A percentile compares a stretch with the other conserved stretches of the same genome.
Conservation (phyloP, 2,329 filamentous ascomycete species). For the Xylaria sp. region DNA sequence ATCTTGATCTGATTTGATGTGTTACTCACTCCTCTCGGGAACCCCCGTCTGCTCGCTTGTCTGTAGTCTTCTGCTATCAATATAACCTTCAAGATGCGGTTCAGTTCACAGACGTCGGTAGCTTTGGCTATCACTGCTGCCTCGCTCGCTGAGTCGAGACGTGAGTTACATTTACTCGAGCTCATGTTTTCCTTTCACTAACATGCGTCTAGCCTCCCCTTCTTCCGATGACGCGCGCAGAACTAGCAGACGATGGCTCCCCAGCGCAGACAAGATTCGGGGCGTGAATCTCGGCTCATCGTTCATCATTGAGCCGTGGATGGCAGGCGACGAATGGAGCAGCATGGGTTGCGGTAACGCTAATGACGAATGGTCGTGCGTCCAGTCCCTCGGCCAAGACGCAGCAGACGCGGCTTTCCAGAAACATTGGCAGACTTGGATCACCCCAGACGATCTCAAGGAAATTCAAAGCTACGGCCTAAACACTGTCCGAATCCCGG, state of each 20-base stretch:
- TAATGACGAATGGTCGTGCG: conserved; percentile 60
- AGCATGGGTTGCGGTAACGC: conserved; percentile 57
- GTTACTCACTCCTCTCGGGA: neutral
- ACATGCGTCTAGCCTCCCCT: conserved; percentile 13
- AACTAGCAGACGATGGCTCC: conserved; percentile 27
- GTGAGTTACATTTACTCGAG: conserved; percentile 2
- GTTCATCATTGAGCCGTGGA: conserved; percentile 64
- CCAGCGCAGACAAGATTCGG: conserved; percentile 39
- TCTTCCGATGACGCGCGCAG: neutral
- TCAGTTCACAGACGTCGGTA: conserved; percentile 2
- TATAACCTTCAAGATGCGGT: conserved; percentile 24
- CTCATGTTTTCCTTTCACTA: neutral
- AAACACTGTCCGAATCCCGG: conserved; percentile 60
- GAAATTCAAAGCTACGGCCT: conserved; percentile 57
- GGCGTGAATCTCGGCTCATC: conserved; percentile 62
- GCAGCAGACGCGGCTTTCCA: conserved; percentile 56
- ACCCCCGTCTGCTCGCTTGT: neutral
- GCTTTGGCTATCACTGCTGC: conserved; percentile 23
- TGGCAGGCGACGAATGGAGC: conserved; percentile 55
- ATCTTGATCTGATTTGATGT: neutral
- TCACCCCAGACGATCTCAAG: conserved; percentile 55
- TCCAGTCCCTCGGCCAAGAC: conserved; percentile 56
- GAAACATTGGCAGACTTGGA: conserved; percentile 60
- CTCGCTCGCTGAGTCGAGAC: conserved; percentile 28
- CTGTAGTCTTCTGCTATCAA: neutral